A percentile compares a stretch with the other conserved stretches of the same genome.
These are phyloP conservation scores for Boletus bicolor DNA, from an alignment of 768 basidiomycete genomes.

Conservation along the genomic window DNA sequence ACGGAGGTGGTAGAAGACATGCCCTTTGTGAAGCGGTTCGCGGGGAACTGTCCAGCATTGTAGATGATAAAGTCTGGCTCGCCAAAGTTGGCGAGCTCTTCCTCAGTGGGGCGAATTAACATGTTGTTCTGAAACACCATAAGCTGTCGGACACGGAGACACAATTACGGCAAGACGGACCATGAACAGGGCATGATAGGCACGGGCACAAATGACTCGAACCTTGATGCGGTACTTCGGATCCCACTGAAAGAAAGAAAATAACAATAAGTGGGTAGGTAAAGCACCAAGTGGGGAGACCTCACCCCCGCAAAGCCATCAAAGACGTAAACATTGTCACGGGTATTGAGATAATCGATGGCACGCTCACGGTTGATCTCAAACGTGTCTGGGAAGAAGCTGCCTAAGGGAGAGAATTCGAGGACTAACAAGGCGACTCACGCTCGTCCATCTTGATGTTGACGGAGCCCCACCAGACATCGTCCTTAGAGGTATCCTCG, in stretches of 20 bases:
- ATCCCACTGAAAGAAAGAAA: constrained; percentile 67
- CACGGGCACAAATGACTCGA: constrained; percentile 96
- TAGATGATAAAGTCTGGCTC: constrained; percentile 99
- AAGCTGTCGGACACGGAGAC: constrained; percentile 4
- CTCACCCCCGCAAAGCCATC: constrained; percentile 89
- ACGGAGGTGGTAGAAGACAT: constrained; percentile 99
- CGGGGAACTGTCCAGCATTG: constrained; percentile 99
- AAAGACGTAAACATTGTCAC: constrained; percentile 97
- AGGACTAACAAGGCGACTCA: constrained; percentile 36
- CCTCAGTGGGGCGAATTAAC: constrained; percentile 96
- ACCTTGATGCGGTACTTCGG: constrained; percentile 99
- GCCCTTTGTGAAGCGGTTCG: constrained; percentile 99
- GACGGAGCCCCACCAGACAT: constrained; percentile 99
- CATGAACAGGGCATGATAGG: constrained; percentile 99
- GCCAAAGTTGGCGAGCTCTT: constrained; percentile 91
- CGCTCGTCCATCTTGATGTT: constrained; percentile 99
- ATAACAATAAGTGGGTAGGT: background rate
- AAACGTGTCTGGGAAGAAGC: constrained; percentile 72
- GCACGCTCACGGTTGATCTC: constrained; percentile 99
- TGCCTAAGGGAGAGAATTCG: background rate
- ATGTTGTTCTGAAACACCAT: constrained; percentile 77
- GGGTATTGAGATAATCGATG: constrained; percentile 98
- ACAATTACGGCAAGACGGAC: constrained; percentile 42
- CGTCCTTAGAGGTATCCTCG: constrained; percentile 93
- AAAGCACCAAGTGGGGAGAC: constrained; percentile 3